phyloP scores from a whole-genome alignment of 2,329 filamentous ascomycete species.

The Sclerotinia nivalis region DNA sequence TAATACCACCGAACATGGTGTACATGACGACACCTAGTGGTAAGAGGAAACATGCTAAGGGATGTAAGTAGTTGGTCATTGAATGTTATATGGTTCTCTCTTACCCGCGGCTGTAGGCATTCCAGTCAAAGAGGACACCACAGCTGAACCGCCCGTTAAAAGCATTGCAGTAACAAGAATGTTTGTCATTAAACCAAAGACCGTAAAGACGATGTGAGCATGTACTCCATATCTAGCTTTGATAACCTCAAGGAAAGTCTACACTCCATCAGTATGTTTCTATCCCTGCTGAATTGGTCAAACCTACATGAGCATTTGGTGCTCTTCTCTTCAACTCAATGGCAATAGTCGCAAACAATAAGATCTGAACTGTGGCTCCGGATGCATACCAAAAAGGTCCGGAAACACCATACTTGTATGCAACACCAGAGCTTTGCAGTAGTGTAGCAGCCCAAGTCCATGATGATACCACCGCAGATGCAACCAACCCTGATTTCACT shows the following conservation, averaged over 20 bases:
- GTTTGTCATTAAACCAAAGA: constrained; percentile 81
- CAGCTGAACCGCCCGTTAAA: constrained; percentile 78
- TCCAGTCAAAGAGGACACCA: constrained; percentile 69
- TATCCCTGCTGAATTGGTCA: background rate
- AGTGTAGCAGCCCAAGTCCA: constrained; percentile 93
- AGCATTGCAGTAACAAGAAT: constrained; percentile 88
- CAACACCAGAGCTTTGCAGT: constrained; percentile 76
- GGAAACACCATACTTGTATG: constrained; percentile 73
- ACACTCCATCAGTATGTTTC: constrained; percentile 14
- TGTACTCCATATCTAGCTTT: constrained; percentile 72
- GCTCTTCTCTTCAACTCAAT: constrained; percentile 87
- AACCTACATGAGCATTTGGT: constrained; percentile 71
- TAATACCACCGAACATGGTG: constrained; percentile 76
- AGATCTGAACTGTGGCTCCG: constrained; percentile 81
- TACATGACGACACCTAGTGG: constrained; percentile 81
- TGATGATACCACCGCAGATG: constrained; percentile 84
- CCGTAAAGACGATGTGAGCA: constrained; percentile 76
- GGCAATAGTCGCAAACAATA: constrained; percentile 85
- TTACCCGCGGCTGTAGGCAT: constrained; percentile 70
- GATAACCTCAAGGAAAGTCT: constrained; percentile 78
- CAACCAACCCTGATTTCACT: constrained; percentile 85
- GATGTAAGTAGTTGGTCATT: background rate
- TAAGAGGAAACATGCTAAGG: constrained; percentile 69
- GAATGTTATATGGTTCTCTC: background rate
- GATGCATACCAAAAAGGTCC: constrained; percentile 67